Evolutionary conservation across 305 asterid species (phyloP), one percentile per base, ranked within the genome.

Genomic region (Plantago rigida): DNA sequence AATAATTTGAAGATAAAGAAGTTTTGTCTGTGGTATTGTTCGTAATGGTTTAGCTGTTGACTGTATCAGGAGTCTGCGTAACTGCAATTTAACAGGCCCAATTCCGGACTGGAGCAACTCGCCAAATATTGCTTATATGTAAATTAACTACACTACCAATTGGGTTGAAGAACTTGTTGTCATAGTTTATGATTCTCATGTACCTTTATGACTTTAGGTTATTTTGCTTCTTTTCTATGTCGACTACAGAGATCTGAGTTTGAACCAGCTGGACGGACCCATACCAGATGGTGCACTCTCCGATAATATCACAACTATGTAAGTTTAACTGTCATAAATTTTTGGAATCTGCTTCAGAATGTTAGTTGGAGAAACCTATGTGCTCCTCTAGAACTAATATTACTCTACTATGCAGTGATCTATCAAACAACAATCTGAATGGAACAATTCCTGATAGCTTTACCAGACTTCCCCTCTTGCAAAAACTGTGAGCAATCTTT

Each of bases 51-150:
- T 26, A 42, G 34, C 67, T 68, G 55, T 64, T 70, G 76, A 63
- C 63, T 54, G 55, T 54, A 66, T 77, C 82, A 87, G 96, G 93
- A 87, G 93, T 75, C 80, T 87, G 58, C 81, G 94, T 78, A 87
- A 87, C 80, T 87, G 96, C 81, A 79, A 77, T 70, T 75, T 87
- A 84, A 79, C 56, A 60, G 96, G 96, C 65, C 70, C 73, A 49
- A 69, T 87, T 72, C 94, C 92, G 62, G 52, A 83, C 50, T 76
- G 87, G 80, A 80, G 89, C 78, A 79, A 78, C 68, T 80, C 82
- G 73, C 68, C 69, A 36, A 72, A 59, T 52, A 75, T 87, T 71
- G 77, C 82, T 67, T 85, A 80, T 67, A 77, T 87, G 96, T 87
- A 73, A 82, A 84, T 72, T 60, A 44, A 39, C 17, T 50, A 19